phyloP scores from a whole-genome alignment of 805 yeast genomes.

The Ogataea salicorniae region DNA sequence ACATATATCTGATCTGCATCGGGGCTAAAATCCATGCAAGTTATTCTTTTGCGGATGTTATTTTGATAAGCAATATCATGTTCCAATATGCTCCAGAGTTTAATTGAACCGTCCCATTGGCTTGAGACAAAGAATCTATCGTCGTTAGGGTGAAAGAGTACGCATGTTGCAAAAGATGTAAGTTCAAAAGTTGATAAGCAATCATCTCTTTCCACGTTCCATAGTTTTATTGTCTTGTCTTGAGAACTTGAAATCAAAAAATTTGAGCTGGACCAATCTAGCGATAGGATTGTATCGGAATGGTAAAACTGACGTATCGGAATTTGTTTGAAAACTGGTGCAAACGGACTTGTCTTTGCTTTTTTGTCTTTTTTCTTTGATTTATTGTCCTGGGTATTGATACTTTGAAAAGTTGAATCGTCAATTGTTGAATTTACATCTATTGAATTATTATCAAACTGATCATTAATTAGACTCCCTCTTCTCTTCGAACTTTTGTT shows the following conservation, averaged over 20 bases:
- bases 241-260: conserved; percentile 76
- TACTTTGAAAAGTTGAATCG: not conserved
- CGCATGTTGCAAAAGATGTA: conserved; percentile 78
- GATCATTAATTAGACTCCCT: too few species aligned
- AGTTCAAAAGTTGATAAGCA: conserved; percentile 64
- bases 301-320: conserved; percentile 64
- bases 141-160: conserved; percentile 76
- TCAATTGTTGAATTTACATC: not conserved
- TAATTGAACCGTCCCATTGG: conserved; percentile 65
- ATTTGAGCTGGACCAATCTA: conserved; percentile 86
- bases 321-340: conserved; percentile 70
- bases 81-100: conserved; percentile 86
- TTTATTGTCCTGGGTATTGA: not conserved
- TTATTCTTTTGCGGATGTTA: conserved; percentile 61
- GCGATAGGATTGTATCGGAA: conserved; percentile 58
- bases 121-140: conserved; percentile 84
- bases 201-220: conserved; percentile 71
- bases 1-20: conserved; percentile 53
- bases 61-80: conserved; percentile 53
- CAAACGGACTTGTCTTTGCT: conserved; percentile 36
- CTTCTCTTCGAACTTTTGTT: too few species aligned
- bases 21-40: conserved; percentile 72
- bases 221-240: conserved; percentile 76
- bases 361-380: conserved; percentile 10
- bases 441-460: too few species aligned